These are phyloP conservation scores for Heterobasidion irregulare DNA, from an alignment of 1,284 basidiomycete species.

Conservation along the genomic window DNA sequence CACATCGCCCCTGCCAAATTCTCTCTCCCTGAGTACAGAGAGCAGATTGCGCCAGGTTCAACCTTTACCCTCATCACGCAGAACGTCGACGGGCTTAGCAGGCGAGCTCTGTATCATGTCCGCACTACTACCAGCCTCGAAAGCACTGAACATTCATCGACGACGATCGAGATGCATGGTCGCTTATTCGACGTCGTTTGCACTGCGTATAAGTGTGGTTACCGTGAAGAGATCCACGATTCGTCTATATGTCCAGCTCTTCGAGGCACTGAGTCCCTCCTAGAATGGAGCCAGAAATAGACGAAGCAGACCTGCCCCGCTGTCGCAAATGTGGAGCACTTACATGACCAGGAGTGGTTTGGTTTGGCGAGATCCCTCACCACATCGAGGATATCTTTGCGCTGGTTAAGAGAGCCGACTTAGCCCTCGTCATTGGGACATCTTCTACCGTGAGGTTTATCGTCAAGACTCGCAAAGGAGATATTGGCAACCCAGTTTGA, in stretches of 20 bases:
- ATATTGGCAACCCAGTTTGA: neutral
- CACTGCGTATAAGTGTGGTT: constrained; percentile 30
- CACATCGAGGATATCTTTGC: constrained; percentile 34
- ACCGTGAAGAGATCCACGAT: constrained; percentile 29
- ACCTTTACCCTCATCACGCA: constrained; percentile 54
- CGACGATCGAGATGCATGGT: constrained; percentile 61
- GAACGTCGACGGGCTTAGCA: constrained; percentile 58
- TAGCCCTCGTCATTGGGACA: constrained; percentile 58
- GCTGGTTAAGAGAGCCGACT: constrained; percentile 40
- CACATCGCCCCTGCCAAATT: constrained; percentile 44
- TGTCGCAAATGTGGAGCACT: constrained; percentile 44
- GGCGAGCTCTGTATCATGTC: constrained; percentile 22
- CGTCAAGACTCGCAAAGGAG: neutral
- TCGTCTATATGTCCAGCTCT: constrained; percentile 47
- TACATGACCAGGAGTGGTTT: constrained; percentile 54
- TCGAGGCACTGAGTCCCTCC: constrained; percentile 39
- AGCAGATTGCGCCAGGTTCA: constrained; percentile 29
- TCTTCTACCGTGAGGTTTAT: constrained; percentile 40
- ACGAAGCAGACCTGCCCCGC: constrained; percentile 36
- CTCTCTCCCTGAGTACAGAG: constrained; percentile 28
- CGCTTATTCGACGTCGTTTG: constrained; percentile 49
- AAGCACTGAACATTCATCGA: constrained; percentile 11
- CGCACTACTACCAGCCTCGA: neutral
- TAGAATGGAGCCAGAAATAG: constrained; percentile 37
- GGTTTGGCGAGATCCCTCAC: constrained; percentile 53